Evolutionary conservation across 768 basidiomycete genomes (phyloP).

Genomic region (Leccinum obscurum): DNA sequence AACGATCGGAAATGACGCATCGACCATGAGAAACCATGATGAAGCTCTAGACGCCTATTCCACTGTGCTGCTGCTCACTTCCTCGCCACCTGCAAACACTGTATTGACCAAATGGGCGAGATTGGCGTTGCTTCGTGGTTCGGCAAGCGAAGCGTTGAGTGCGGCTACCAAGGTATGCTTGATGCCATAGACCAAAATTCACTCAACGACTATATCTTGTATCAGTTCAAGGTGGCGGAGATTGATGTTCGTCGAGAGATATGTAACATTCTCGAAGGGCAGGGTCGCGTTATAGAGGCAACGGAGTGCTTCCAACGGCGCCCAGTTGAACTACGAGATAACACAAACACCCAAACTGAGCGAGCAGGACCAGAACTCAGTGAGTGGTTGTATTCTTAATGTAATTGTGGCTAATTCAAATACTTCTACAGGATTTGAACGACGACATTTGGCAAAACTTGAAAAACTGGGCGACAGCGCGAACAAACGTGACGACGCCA

Average conservation of each 20-base stretch:
- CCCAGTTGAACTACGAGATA: not conserved
- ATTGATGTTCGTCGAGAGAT: not conserved
- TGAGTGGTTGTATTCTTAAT: not conserved
- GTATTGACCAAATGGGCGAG: conserved; percentile 1
- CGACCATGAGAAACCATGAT: not conserved
- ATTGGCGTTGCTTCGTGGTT: not conserved
- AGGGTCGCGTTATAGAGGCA: not conserved
- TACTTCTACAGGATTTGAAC: not conserved
- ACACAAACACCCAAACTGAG: not conserved
- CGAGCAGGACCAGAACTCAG: not conserved
- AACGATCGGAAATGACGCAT: not conserved
- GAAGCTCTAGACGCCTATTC: not conserved
- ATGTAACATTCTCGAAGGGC: conserved; percentile 1
- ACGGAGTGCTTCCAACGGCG: not conserved
- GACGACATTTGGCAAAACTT: not conserved
- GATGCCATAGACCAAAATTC: not conserved
- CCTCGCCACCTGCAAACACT: not conserved
- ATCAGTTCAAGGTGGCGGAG: conserved; percentile 3
- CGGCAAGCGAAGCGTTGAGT: not conserved
- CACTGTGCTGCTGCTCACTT: not conserved
- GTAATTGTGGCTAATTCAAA: not conserved
- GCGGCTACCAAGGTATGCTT: not conserved
- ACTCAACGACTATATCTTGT: not conserved
- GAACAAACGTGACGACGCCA: not conserved
- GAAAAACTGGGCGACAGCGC: not conserved